Evolutionary conservation across 306 rosid genomes (phyloP).

Genomic region (Inga oerstediana): DNA sequence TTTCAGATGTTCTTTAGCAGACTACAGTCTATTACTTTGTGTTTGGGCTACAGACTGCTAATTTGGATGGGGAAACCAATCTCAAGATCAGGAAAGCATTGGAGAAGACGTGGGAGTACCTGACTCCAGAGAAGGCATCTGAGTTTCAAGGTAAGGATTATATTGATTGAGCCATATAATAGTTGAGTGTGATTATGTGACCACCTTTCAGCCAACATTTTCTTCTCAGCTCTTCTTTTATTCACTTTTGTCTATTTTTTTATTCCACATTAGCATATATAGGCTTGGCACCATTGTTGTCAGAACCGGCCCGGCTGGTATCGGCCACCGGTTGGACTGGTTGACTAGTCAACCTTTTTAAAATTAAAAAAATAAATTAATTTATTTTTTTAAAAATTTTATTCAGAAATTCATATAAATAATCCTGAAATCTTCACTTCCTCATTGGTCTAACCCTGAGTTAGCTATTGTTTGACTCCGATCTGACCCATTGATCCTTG

Average conservation of each 20-base stretch:
- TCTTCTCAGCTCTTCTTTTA: not conserved
- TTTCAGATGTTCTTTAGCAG: constrained; percentile 18
- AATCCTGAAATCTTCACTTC: too few species aligned
- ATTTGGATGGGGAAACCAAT: constrained; percentile 97
- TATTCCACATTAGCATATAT: not conserved
- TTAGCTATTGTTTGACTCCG: too few species aligned
- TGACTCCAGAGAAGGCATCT: constrained; percentile 75
- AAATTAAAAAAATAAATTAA: too few species aligned
- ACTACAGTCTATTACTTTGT: constrained; percentile 19
- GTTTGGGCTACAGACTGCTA: constrained; percentile 74
- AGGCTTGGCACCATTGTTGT: not conserved
- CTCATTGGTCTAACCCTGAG: too few species aligned
- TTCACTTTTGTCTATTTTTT: not conserved
- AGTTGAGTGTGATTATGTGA: constrained; percentile 8
- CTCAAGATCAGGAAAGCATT: constrained; percentile 89
- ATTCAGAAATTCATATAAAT: too few species aligned
- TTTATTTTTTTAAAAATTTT: too few species aligned
- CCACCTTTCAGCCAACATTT: constrained; percentile 18
- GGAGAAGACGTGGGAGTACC: constrained; percentile 97
- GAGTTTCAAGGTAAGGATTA: constrained; percentile 75
- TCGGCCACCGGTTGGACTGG: too few species aligned
- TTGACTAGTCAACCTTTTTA: too few species aligned
- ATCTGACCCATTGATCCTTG: too few species aligned
- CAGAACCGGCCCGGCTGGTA: too few species aligned
- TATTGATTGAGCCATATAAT: constrained; percentile 23